Evolutionary conservation across 2,329 filamentous ascomycete species (phyloP).

Genomic region (Geosmithia morbida): DNA sequence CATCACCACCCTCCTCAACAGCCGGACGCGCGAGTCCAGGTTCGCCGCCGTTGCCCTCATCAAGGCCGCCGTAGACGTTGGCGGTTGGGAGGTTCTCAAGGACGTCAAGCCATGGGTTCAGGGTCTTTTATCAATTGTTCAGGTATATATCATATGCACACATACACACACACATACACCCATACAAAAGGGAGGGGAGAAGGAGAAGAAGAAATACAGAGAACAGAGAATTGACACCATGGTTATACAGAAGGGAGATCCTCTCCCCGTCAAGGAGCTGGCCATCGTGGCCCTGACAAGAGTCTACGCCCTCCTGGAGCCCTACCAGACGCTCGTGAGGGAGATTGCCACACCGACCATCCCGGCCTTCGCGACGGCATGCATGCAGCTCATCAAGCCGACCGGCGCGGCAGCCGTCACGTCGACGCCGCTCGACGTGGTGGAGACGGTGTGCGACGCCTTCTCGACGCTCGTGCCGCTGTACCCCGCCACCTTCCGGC

Average conservation of each 20-base stretch:
- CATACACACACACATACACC: conserved; percentile 6
- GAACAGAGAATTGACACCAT: too few relatives aligned
- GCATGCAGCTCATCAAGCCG: conserved; percentile 49
- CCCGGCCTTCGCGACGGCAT: conserved; percentile 58
- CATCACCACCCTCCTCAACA: conserved; percentile 63
- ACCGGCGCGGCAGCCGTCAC: conserved; percentile 13
- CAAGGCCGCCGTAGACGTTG: conserved; percentile 70
- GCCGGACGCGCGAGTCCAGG: conserved; percentile 57
- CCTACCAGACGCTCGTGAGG: conserved; percentile 68
- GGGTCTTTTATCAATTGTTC: conserved; percentile 59
- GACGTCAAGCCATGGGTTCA: conserved; percentile 62
- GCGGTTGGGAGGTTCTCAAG: conserved; percentile 70
- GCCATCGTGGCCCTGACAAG: conserved; percentile 64
- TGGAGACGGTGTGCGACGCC: conserved; percentile 57
- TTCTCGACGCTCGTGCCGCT: conserved; percentile 60
- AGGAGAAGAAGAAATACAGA: too few relatives aligned
- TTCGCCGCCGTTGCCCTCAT: conserved; percentile 67
- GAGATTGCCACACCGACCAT: conserved; percentile 80
- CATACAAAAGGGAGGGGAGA: too few relatives aligned
- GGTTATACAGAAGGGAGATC: conserved; percentile 55
- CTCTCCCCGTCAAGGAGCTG: conserved; percentile 59
- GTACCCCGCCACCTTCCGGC: conserved; percentile 72
- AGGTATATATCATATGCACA: conserved; percentile 29
- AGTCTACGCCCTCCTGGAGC: conserved; percentile 71
- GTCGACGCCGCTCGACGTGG: conserved; percentile 28